Conservation (phyloP, 208 protist species). For the Acanthamoeba triangularis region DNA sequence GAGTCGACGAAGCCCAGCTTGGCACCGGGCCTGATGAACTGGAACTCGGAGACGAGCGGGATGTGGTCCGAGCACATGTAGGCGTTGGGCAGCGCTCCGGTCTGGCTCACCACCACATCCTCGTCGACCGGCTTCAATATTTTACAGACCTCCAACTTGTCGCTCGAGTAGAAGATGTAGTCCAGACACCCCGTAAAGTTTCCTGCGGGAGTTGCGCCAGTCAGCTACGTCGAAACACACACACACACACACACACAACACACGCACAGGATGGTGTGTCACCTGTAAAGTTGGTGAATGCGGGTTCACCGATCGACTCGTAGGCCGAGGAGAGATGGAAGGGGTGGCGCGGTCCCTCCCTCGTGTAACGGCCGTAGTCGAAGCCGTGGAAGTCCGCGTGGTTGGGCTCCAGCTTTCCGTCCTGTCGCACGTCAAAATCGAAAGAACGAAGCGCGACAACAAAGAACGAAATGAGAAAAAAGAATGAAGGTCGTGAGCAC, state of each 20-base stretch:
- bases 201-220: background rate
- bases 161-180: conserved; percentile 68
- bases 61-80: conserved; percentile 74
- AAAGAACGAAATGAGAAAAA: too few relatives aligned
- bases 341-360: conserved; percentile 17
- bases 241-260: background rate
- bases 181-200: conserved; percentile 63
- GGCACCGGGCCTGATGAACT: background rate
- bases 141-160: conserved; percentile 63
- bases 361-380: conserved; percentile 60
- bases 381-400: conserved; percentile 37
- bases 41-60: conserved; percentile 65
- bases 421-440: background rate
- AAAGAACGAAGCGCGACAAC: background rate
- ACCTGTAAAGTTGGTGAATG: conserved; percentile 63
- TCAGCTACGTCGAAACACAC: too few relatives aligned
- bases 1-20: background rate
- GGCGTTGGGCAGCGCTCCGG: conserved; percentile 55
- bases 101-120: conserved; percentile 30
- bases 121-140: conserved; percentile 55
- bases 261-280: background rate
- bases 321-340: conserved; percentile 7
- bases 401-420: conserved; percentile 29
- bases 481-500: too few relatives aligned
- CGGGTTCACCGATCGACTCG: conserved; percentile 34